These are phyloP conservation scores for sweet orange (Citrus sinensis) DNA, from an alignment of 345 rosid genomes.

Conservation along the genomic window DVS_A1.0 CM039162.1:31314501-31315000, in stretches of 20 bases:
- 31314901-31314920: slow-evolving; percentile 6
- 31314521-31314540: slow-evolving; percentile 30
- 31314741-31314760: slow-evolving; percentile 25
- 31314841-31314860: slow-evolving; percentile 21
- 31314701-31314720: too few species aligned
- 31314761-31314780: slow-evolving; percentile 39
- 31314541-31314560: slow-evolving; percentile 21
- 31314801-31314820: slow-evolving; percentile 11
- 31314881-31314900: neutral
- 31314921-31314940: slow-evolving; percentile 20
- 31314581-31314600: slow-evolving; percentile 38
- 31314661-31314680: too few species aligned
- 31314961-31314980: slow-evolving; percentile 26
- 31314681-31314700: too few species aligned
- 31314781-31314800: slow-evolving; percentile 23
- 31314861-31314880: neutral
- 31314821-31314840: slow-evolving; percentile 20
- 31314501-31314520: slow-evolving; percentile 27
- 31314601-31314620: slow-evolving; percentile 3
- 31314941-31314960: slow-evolving; percentile 14
- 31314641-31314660: neutral
- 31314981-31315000: neutral
- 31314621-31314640: neutral
- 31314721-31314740: too few species aligned
- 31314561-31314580: slow-evolving; percentile 13